phyloP scores from a whole-genome alignment of 306 rosid genomes.

The Lotus japonicus region DNA sequence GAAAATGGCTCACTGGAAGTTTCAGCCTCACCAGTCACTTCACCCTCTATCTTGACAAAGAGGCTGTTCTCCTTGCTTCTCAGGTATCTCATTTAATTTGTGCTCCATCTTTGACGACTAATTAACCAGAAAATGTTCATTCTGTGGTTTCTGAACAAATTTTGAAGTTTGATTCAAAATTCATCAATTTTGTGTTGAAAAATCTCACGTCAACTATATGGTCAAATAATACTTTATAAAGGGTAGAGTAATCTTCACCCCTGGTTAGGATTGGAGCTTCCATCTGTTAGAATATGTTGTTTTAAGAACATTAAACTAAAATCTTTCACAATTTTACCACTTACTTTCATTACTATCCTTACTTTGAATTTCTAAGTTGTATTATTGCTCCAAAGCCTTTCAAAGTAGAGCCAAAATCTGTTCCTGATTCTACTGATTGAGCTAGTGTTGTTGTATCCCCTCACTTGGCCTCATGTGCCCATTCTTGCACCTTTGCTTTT shows the following conservation, averaged over 20 bases:
- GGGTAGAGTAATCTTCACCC: too few relatives aligned
- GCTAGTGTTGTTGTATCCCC: background rate
- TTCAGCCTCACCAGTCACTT: conserved; percentile 73
- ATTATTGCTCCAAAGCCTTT: background rate
- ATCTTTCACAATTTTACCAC: background rate
- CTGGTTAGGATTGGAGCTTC: background rate
- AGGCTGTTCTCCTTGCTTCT: conserved; percentile 78
- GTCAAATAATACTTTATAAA: too few relatives aligned
- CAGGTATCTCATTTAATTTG: conserved; percentile 39
- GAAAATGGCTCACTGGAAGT: conserved; percentile 85
- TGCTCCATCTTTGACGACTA: background rate
- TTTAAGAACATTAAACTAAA: background rate
- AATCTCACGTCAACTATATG: too few relatives aligned
- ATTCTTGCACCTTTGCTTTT: background rate
- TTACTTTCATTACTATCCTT: background rate
- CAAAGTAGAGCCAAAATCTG: background rate
- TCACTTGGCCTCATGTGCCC: conserved; percentile 6
- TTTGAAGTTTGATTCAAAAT: background rate
- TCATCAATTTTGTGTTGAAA: background rate
- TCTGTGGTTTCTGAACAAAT: background rate
- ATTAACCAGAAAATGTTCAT: background rate
- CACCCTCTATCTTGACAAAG: conserved; percentile 62
- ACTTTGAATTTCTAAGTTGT: background rate
- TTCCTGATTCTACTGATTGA: background rate
- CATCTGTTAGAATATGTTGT: background rate